phyloP scores from a whole-genome alignment of 371 early-diverging fungal species.

The Mucor ambiguus region DNA sequence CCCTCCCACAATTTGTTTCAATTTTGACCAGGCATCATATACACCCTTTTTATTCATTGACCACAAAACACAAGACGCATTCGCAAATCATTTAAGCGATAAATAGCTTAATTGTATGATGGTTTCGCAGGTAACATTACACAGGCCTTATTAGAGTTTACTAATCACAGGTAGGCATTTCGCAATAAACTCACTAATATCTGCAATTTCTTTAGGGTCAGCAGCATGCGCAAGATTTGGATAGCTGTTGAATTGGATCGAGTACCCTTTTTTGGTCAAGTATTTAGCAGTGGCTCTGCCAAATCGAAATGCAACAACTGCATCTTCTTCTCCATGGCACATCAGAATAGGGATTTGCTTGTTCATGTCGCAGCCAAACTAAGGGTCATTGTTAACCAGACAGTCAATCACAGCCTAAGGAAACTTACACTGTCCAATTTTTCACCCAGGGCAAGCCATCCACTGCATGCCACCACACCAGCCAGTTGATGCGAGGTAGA shows the following conservation, averaged over 20 bases:
- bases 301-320: constrained; percentile 11
- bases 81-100: neutral
- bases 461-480: constrained; percentile 16
- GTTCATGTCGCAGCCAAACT: constrained; percentile 13
- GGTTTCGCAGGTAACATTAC: neutral
- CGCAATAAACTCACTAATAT: constrained; percentile 12
- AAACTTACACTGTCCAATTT: constrained; percentile 2
- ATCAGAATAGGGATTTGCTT: constrained; percentile 14
- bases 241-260: constrained; percentile 9
- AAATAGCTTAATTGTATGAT: neutral
- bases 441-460: constrained; percentile 11
- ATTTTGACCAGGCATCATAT: neutral
- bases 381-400: neutral
- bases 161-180: neutral
- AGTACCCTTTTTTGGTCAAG: constrained; percentile 10
- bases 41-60: neutral
- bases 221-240: constrained; percentile 14
- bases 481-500: neutral
- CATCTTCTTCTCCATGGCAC: constrained; percentile 17
- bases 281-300: constrained; percentile 9
- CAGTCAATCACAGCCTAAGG: neutral
- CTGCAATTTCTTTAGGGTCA: constrained; percentile 12
- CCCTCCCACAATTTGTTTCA: neutral
- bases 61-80: neutral
- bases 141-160: constrained; percentile 12